Percentiles rank a stretch among this genome's conserved stretches.
These are phyloP conservation scores for Pyrrhoderma noxium DNA, from an alignment of 1,284 basidiomycete species.

Conservation along the genomic window DNA sequence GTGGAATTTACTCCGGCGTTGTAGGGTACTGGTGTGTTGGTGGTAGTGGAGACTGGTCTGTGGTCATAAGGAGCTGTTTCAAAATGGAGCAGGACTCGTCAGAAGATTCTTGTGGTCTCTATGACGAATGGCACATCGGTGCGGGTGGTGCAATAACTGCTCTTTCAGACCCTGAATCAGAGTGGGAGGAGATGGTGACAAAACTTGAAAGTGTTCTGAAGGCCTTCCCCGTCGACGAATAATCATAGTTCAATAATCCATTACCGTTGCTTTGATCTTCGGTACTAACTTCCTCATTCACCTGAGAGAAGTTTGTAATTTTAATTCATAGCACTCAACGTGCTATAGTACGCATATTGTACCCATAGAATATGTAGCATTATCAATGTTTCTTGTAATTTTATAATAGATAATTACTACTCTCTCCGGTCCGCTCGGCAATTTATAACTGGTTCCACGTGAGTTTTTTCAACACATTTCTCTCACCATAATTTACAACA, in stretches of 20 bases:
- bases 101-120: constrained; percentile 17
- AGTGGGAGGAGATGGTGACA: constrained; percentile 92
- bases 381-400: too few species aligned
- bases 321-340: constrained; percentile 15
- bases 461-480: too few species aligned
- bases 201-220: constrained; percentile 73
- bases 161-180: constrained; percentile 76
- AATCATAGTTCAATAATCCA: neutral
- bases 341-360: neutral
- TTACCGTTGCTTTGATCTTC: too few species aligned
- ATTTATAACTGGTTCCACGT: too few species aligned
- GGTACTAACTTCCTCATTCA: constrained; percentile 5
- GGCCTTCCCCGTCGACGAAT: constrained; percentile 36
- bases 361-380: neutral
- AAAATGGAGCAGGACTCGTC: constrained; percentile 44
- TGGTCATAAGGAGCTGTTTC: constrained; percentile 93
- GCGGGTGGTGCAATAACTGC: constrained; percentile 97
- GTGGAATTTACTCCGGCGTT: constrained; percentile 89
- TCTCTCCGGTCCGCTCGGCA: too few species aligned
- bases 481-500: too few species aligned
- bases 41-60: constrained; percentile 87
- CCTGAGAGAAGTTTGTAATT: constrained; percentile 8
- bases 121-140: constrained; percentile 70
- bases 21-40: constrained; percentile 91
- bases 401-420: too few species aligned